Base-by-base conservation (phyloP, 1,284 basidiomycete genomes). In the Ceratobasidium sp. region DNA sequence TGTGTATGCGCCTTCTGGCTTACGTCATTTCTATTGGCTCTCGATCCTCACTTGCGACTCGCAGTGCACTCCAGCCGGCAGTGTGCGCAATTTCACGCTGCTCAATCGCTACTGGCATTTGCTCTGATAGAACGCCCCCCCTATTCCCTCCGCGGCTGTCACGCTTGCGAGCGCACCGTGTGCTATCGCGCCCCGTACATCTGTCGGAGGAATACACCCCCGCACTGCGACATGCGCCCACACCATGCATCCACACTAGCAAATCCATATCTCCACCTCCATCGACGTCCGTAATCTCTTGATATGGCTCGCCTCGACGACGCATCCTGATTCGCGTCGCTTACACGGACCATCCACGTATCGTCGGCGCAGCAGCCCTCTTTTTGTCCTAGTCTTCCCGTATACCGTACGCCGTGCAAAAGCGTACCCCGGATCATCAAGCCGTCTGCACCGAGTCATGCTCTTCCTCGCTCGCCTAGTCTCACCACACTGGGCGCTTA, bases 331-430 rank as follows among this genome's bases (percentile, higher is more conserved):
- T 64, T 36, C 26, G 46, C 61, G 62, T 39, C 61, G 61, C 61
- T 64, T 64, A 21, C 18, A 8, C 61, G 61, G 61, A 64, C 61
- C 61, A 48, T 48, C 45, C 41, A 61, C 59, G 30, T 45, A 39
- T 30, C 28, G 18, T 41, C 61, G 28, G 14, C 59, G 28, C n/a
- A 36, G 57, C 26, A 28, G 6, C 21, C 8, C 48, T 4, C 3
- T 6, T 18, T 57, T 34, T 30, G 32, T 21, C 26, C 32, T 18
- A 36, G 28, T 32, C 18, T 18, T 14, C 3, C 26, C 10, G 28
- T 21, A 46, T 50, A n/a, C 53, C 28, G 53, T 30, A 14, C 34
- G 10, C 53, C 9, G 45, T 21, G n/a, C 4, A 5, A 18, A 18
- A 46, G n/a, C 16, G 21, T 57, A 21, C 30, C 18, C 21, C 57